Percentiles rank a stretch among this genome's conserved stretches.
phyloP scores from a whole-genome alignment of 2,329 filamentous ascomycete genomes.

The Mycocentrospora acerina region DNA sequence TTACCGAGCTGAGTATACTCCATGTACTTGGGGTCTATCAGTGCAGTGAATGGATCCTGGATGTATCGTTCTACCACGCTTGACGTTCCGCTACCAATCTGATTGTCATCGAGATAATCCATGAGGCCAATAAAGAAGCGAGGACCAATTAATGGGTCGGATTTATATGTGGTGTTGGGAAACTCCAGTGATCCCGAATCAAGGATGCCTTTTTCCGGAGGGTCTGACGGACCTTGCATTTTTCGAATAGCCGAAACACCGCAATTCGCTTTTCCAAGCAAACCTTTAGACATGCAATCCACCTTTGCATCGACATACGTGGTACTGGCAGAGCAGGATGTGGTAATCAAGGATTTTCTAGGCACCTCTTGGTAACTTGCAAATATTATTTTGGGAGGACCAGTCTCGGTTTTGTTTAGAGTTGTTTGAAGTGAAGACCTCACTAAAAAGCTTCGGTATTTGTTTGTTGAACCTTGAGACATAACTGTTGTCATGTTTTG shows the following conservation, averaged over 20 bases:
- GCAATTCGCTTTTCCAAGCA: slow-evolving; percentile 2
- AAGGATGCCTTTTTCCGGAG: not conserved
- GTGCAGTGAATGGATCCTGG: not conserved
- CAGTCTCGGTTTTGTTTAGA: too few species aligned
- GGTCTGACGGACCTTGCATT: not conserved
- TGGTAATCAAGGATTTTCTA: too few species aligned
- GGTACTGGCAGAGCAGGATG: not conserved
- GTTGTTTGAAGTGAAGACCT: too few species aligned
- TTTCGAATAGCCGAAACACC: slow-evolving; percentile 4
- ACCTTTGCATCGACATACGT: slow-evolving; percentile 6
- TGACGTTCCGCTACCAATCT: not conserved
- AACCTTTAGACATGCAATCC: slow-evolving; percentile 3
- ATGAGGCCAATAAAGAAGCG: not conserved
- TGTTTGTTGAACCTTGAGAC: too few species aligned
- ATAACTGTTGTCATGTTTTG: too few species aligned
- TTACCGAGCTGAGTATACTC: not conserved
- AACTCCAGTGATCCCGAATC: too few species aligned
- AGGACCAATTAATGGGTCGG: too few species aligned
- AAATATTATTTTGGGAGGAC: too few species aligned
- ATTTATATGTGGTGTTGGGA: too few species aligned
- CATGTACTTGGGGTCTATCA: not conserved
- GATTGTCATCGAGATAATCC: not conserved
- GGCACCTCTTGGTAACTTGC: too few species aligned
- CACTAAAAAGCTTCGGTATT: too few species aligned
- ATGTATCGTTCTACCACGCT: not conserved